Evolutionary conservation across 2,329 filamentous ascomycete species (phyloP), one percentile per base, ranked within the genome.

Genomic region (Cladosporium velox): DNA sequence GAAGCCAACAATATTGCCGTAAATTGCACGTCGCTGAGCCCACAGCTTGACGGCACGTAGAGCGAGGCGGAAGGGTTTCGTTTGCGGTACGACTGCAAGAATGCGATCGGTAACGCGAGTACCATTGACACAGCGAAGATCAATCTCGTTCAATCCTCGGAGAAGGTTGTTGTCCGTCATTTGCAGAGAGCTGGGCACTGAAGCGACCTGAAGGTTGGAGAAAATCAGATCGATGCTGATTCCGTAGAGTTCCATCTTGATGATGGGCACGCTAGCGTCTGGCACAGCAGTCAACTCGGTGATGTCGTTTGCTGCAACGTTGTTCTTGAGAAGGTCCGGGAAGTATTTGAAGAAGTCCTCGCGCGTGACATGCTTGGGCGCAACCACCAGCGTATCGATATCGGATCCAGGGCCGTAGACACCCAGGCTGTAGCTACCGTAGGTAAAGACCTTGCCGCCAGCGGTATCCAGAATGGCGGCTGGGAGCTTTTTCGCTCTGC

Each of bases 361-460:
- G 67, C 92, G 90, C 14, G 87, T 87, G 62, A 98, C 91, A 75
- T 97, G 93, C 80, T 92, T 93, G 11, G 95, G 95, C 15, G 90
- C 93, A 60, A 97, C 90, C 67, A 98, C 89, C 61, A 99, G 87
- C 1, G 95, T 97, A 81, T 99, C 95, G 73, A 99, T 98, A 87
- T 99, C 95, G 57, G 95, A 98, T 60, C 93, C 93, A 54, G 95
- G 95, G 6, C 93, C 93, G 78, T 91, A 97, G 28, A 98, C 95
- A 67, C 95, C 95, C 14, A 99, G 84, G 47, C 93, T 90, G 79
- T 94, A 99, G 79, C 95, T 98, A 70, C 95, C 95, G 78, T 95
- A 99, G 1, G 94, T 96, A 78, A 96, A 97, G 71, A 99, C 89
- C 81, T 94, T 95, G 70, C 93, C 95, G 63, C 93, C 91, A 6